These are phyloP conservation scores for Penicillium fimorum DNA, from an alignment of 495 filamentous ascomycete species.

Conservation along the genomic window DNA sequence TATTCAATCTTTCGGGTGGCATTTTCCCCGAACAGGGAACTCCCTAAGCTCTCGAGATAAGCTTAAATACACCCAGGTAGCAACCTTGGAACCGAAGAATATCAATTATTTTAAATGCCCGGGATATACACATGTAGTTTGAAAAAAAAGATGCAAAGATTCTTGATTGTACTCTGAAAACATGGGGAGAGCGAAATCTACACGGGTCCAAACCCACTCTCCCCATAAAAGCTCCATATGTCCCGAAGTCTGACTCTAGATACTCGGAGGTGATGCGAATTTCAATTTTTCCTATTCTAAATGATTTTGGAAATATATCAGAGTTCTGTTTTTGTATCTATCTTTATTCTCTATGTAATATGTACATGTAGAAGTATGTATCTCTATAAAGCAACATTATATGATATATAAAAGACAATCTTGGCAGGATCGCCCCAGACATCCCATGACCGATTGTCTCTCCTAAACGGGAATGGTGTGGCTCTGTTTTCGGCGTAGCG, in stretches of 20 bases:
- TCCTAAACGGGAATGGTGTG: constrained; percentile 3
- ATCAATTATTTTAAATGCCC: not conserved
- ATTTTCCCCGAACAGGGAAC: not conserved
- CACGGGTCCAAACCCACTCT: constrained; percentile 1
- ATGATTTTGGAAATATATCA: no score
- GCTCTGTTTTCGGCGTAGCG: constrained; percentile 8
- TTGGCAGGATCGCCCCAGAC: constrained; percentile 5
- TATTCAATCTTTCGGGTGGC: not conserved
- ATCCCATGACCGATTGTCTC: constrained; percentile 28
- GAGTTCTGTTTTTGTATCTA: not conserved
- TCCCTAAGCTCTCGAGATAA: not conserved
- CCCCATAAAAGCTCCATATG: constrained; percentile 9
- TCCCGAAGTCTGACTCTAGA: constrained; percentile 1
- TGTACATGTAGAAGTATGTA: not conserved
- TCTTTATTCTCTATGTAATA: not conserved
- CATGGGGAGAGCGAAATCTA: constrained; percentile 3
- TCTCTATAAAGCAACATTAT: not conserved
- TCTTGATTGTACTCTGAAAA: not conserved
- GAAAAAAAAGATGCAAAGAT: not conserved
- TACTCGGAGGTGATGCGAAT: constrained; percentile 8
- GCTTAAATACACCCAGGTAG: not conserved
- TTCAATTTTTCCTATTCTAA: not conserved
- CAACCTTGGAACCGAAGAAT: not conserved
- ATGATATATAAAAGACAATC: not conserved
- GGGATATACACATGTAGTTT: not conserved